phyloP scores from a whole-genome alignment of 1,284 basidiomycete genomes.

The Athelia sp. region DNA sequence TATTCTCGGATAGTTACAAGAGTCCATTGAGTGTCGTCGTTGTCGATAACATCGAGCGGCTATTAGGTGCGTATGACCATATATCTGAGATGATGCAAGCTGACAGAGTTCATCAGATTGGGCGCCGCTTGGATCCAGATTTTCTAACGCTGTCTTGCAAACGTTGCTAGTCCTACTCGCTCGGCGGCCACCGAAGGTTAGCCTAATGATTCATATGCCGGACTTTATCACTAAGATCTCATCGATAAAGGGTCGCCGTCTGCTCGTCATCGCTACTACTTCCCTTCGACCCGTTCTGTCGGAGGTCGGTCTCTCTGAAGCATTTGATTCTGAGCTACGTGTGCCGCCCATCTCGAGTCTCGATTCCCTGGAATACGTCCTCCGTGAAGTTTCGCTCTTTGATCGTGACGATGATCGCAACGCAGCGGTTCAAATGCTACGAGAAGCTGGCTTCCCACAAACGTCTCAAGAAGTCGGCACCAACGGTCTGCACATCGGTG shows the following conservation, averaged over 20 bases:
- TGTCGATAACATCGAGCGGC: conserved; percentile 90
- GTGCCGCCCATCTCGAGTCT: conserved; percentile 82
- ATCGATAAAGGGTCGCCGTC: conserved; percentile 69
- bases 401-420: conserved; percentile 49
- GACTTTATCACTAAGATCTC: conserved; percentile 4
- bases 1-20: conserved; percentile 97
- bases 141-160: conserved; percentile 94
- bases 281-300: conserved; percentile 84
- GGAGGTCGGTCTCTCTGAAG: conserved; percentile 86
- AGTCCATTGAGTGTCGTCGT: conserved; percentile 95
- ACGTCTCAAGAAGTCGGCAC: conserved; percentile 39
- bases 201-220: conserved; percentile 9
- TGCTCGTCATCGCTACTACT: conserved; percentile 91
- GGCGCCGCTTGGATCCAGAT: conserved; percentile 96
- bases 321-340: conserved; percentile 86
- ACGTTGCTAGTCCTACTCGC: conserved; percentile 86
- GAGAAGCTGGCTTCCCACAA: conserved; percentile 69
- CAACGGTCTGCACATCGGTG: conserved; percentile 72
- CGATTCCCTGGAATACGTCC: conserved; percentile 68
- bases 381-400: conserved; percentile 86
- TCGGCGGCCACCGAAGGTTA: conserved; percentile 88
- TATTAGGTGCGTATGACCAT: conserved; percentile 59
- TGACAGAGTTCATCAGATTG: conserved; percentile 57
- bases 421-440: conserved; percentile 63
- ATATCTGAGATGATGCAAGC: not conserved